These are phyloP conservation scores for Vitis amurensis DNA, from an alignment of 164 flowering plant genomes.

Conservation along the genomic window DNA sequence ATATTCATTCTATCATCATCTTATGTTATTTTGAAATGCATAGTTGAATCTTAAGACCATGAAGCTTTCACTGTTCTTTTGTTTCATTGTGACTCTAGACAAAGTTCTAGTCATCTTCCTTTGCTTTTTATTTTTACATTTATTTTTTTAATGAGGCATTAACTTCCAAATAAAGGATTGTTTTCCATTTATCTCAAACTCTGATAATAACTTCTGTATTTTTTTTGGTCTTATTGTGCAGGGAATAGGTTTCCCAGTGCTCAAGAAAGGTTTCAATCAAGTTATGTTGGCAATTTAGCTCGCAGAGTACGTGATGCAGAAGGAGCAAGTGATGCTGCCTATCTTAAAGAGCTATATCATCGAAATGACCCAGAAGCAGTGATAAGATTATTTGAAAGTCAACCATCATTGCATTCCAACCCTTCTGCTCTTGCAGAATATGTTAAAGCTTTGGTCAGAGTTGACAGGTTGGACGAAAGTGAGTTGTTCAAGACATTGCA, in stretches of 20 bases:
- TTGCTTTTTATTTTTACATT: not conserved
- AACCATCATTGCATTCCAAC: slow-evolving; percentile 74
- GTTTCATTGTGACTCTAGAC: not conserved
- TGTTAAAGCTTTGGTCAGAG: slow-evolving; percentile 86
- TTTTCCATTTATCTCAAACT: slow-evolving; percentile 1
- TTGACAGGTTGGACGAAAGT: slow-evolving; percentile 83
- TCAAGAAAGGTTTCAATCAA: slow-evolving; percentile 66
- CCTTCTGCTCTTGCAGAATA: slow-evolving; percentile 89
- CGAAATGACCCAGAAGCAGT: slow-evolving; percentile 86
- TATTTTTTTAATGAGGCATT: not conserved
- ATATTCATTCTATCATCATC: too few species aligned
- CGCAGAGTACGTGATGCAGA: slow-evolving; percentile 74
- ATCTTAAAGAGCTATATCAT: slow-evolving; percentile 68
- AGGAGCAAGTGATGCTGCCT: slow-evolving; percentile 56
- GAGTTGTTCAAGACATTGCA: slow-evolving; percentile 82
- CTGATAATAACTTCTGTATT: not conserved
- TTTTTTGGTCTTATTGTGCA: slow-evolving; percentile 22
- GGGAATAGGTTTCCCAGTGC: slow-evolving; percentile 28
- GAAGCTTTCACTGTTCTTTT: not conserved
- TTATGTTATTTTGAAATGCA: too few species aligned
- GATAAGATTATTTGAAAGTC: slow-evolving; percentile 83
- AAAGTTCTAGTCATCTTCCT: not conserved
- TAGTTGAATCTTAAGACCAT: not conserved
- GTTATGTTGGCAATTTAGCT: slow-evolving; percentile 73
- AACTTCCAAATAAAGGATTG: not conserved